These are phyloP conservation scores for Cucumis cinereus DNA, from an alignment of 306 rosid genomes.

Conservation along the genomic window DNA sequence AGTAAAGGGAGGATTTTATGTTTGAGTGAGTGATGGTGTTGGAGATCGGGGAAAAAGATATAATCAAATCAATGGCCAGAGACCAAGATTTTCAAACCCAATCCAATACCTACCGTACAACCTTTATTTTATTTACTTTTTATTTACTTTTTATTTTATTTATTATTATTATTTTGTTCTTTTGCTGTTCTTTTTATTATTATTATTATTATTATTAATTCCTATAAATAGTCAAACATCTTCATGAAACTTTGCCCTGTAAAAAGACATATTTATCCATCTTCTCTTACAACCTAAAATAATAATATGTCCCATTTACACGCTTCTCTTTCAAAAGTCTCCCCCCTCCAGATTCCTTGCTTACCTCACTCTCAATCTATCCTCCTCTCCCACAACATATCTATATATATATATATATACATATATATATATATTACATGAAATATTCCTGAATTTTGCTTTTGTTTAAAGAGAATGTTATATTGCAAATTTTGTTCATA, in stretches of 20 bases:
- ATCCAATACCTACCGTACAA: not conserved
- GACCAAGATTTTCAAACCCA: not conserved
- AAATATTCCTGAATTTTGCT: no score
- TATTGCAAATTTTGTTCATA: no score
- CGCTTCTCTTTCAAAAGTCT: constrained; percentile 5
- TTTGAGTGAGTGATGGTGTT: not conserved
- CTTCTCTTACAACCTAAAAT: not conserved
- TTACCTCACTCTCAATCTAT: constrained; percentile 4
- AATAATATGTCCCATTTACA: not conserved
- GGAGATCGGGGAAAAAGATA: constrained; percentile 3
- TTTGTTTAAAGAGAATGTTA: no score
- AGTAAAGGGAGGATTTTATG: not conserved
- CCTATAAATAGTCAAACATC: not conserved
- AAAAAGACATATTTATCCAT: not conserved
- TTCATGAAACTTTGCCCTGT: not conserved
- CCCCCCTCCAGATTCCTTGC: not conserved
- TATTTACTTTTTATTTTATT: not conserved
- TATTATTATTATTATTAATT: no score
- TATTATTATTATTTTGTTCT: not conserved
- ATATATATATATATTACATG: no score
- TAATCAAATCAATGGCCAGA: not conserved
- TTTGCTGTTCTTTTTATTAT: constrained; percentile 6
- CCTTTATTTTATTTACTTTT: not conserved
- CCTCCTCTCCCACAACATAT: not conserved
- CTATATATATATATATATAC: not conserved